Conservation (phyloP, 148 eudicot genomes). For the Beta vulgaris region DNA sequence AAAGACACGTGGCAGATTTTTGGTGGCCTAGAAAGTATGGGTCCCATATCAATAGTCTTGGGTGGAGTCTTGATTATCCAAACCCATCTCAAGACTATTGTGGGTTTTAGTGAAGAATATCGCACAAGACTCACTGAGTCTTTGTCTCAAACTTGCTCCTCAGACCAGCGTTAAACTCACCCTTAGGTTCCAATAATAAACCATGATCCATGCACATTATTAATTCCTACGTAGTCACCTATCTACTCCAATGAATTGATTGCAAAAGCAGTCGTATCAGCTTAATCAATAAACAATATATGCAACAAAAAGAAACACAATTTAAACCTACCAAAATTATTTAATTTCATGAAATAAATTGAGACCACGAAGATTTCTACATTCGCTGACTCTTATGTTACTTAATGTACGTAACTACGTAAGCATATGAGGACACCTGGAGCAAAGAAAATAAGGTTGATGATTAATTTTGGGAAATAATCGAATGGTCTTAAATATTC, state of each 20-base stretch:
- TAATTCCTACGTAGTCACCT: conserved; percentile 23
- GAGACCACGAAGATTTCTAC: neutral
- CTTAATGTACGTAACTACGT: too few relatives aligned
- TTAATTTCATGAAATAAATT: neutral
- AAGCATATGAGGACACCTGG: conserved; percentile 20
- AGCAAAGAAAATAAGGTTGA: neutral
- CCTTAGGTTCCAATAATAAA: too few relatives aligned
- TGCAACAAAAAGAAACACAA: neutral
- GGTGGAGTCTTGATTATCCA: too few relatives aligned
- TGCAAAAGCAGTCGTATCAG: conserved; percentile 15
- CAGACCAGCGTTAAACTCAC: too few relatives aligned
- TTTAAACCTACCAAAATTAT: conserved; percentile 11
- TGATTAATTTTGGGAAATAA: neutral
- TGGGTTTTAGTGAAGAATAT: too few relatives aligned
- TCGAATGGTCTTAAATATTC: conserved; percentile 2
- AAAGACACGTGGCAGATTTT: too few relatives aligned
- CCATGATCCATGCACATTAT: conserved; percentile 26
- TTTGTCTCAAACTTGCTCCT: too few relatives aligned
- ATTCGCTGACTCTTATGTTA: neutral
- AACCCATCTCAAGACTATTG: too few relatives aligned
- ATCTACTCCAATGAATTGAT: conserved; percentile 31
- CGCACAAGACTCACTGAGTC: too few relatives aligned
- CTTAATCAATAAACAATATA: too few relatives aligned
- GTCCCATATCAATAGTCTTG: too few relatives aligned
- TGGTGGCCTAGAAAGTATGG: too few relatives aligned